Base-by-base conservation (phyloP, 768 basidiomycete species). In the Trametes meyenii region DNA sequence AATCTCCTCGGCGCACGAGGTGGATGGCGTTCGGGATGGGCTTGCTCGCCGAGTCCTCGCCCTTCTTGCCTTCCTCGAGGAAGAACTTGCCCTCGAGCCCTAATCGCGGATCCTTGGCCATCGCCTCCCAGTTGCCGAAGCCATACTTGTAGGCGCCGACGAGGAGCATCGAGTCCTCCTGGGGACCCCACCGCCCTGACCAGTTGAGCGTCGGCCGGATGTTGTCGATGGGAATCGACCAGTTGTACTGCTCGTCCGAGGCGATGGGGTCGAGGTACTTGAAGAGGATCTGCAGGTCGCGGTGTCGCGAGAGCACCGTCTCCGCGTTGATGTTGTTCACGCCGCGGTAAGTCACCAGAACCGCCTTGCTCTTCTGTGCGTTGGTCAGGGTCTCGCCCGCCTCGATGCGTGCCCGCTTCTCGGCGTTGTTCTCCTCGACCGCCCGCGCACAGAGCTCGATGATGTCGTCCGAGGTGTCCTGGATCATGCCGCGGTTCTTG, bases 1-100 rank as follows among this genome's bases (percentile, higher is more conserved):
- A 99, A 75, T 98, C 97, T 40, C 96, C 96, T 55, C 97, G 85
- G 52, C 97, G 90, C 43, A 98, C 96, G 50, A 99, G 89, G 75
- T 99, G 97, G 63, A 99, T 98, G 33, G 97, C 94, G 69, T 96
- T 97, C 38, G 97, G 97, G 67, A 96, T 96, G 10, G 92, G 92
- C 70, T 92, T 85, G 66, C 84, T 90, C 16, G 90, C 81, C 40
- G 87, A 76, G 68, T 95, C 91, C 77, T 94, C 90, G 35, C 87
- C 89, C 75, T 97, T 96, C 79, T 98, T 98, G 68, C 90, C 92
- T 74, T 98, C 96, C 72, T 98, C 97, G 53, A 99, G 81, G 86
- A 98, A 98, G 79, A 99, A 96, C 72, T 98, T 98, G 74, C 90
- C 94, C 1, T 86, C 83, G 14, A 99, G 81, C 2, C 87, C 86